phyloP scores from a whole-genome alignment of 805 yeast species.

The Ogataea populi-albae region DNA sequence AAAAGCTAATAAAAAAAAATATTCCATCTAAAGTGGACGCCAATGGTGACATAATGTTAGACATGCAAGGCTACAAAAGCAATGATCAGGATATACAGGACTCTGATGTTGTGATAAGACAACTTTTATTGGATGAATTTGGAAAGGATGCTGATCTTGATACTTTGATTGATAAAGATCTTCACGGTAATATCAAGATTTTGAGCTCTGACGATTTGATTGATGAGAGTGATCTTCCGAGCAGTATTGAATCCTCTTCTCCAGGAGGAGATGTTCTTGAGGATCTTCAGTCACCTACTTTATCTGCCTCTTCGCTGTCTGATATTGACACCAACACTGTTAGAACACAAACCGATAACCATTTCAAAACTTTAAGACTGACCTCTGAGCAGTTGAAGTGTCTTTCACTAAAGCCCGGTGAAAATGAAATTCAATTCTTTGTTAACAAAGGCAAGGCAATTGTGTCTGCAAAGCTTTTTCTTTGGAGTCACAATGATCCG shows the following conservation, averaged over 20 bases:
- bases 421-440: conserved; percentile 72
- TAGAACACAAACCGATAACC: conserved; percentile 32
- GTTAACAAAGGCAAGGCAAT: conserved; percentile 82
- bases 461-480: conserved; percentile 66
- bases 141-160: conserved; percentile 48
- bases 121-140: conserved; percentile 74
- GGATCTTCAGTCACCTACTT: conserved; percentile 17
- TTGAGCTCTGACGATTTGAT: conserved; percentile 23
- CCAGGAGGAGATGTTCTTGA: conserved; percentile 2
- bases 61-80: conserved; percentile 94
- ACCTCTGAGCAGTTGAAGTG: conserved; percentile 85
- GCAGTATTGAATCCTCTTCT: conserved; percentile 13
- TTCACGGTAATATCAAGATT: conserved; percentile 66
- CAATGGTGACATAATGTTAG: conserved; percentile 86
- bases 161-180: conserved; percentile 52
- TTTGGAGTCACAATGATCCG: conserved; percentile 84
- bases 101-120: conserved; percentile 72
- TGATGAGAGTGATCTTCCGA: conserved; percentile 17
- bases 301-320: conserved; percentile 23
- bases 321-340: conserved; percentile 24
- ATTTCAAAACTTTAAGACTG: conserved; percentile 82
- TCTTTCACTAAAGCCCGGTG: conserved; percentile 73
- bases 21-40: conserved; percentile 86
- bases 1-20: conserved; percentile 62
- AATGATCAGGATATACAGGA: conserved; percentile 72